A percentile compares a stretch with the other conserved stretches of the same genome.
These are phyloP conservation scores for Wallacemonas sp. DNA, from an alignment of 208 protist species.

Conservation along the genomic window DNA sequence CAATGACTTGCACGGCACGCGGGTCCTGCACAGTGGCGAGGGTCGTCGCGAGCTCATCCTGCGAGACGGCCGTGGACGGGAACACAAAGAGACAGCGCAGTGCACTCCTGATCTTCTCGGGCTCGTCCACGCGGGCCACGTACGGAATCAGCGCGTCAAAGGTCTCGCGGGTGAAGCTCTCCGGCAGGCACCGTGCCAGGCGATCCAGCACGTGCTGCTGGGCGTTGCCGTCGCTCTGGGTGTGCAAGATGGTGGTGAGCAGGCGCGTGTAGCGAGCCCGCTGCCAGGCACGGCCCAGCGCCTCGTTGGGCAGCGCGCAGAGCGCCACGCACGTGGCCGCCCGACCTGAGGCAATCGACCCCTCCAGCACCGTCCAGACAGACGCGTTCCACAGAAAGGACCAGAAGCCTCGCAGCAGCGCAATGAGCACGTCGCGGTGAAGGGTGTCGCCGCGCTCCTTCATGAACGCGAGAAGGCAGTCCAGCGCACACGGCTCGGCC, in stretches of 20 bases:
- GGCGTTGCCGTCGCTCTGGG: not conserved
- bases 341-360: not conserved
- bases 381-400: slow-evolving; percentile 19
- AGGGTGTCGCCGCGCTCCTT: slow-evolving; percentile 1
- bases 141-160: not conserved
- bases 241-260: slow-evolving; percentile 11
- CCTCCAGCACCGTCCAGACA: slow-evolving; percentile 19
- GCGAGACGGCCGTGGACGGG: not conserved
- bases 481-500: slow-evolving; percentile 20
- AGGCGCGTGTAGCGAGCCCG: slow-evolving; percentile 19
- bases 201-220: not conserved
- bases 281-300: slow-evolving; percentile 22
- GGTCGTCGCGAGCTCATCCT: not conserved
- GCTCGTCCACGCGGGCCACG: not conserved
- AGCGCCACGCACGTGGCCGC: slow-evolving; percentile 24
- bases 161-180: not conserved
- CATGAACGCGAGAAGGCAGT: slow-evolving; percentile 25
- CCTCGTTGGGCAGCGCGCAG: slow-evolving; percentile 14
- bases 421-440: slow-evolving; percentile 30
- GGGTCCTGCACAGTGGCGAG: slow-evolving; percentile 2
- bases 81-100: not conserved
- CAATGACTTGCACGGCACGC: not conserved
- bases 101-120: not conserved
- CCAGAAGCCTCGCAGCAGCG: slow-evolving; percentile 25
- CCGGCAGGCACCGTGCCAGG: not conserved